A percentile compares a stretch with the other conserved stretches of the same genome.
These are phyloP conservation scores for barley (Hordeum vulgare) DNA, from an alignment of 176 grass and related monocot species.

Conservation along the genomic window MorexV3_pseudomolecules_assembly NC_058518.1:251157589-251158088, in stretches of 20 bases:
- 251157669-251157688: slow-evolving; percentile 74
- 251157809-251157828: slow-evolving; percentile 93
- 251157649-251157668: slow-evolving; percentile 64
- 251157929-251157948: slow-evolving; percentile 72
- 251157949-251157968: slow-evolving; percentile 93
- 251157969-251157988: slow-evolving; percentile 92
- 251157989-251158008: slow-evolving; percentile 78
- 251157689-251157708: slow-evolving; percentile 96
- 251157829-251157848: slow-evolving; percentile 80
- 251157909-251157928: slow-evolving; percentile 75
- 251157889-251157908: slow-evolving; percentile 32
- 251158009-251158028: slow-evolving; percentile 94
- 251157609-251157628: slow-evolving; percentile 50
- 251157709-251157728: slow-evolving; percentile 98
- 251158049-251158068: slow-evolving; percentile 71
- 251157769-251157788: slow-evolving; percentile 78
- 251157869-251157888: slow-evolving; percentile 54
- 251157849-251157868: slow-evolving; percentile 84
- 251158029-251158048: slow-evolving; percentile 98
- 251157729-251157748: slow-evolving; percentile 74
- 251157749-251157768: slow-evolving; percentile 47
- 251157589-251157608: slow-evolving; percentile 41
- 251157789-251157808: slow-evolving; percentile 93
- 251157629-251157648: slow-evolving; percentile 41
- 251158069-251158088: slow-evolving; percentile 84